Base-by-base conservation (phyloP, 805 yeast species). In the Kluyveromyces siamensis region DNA sequence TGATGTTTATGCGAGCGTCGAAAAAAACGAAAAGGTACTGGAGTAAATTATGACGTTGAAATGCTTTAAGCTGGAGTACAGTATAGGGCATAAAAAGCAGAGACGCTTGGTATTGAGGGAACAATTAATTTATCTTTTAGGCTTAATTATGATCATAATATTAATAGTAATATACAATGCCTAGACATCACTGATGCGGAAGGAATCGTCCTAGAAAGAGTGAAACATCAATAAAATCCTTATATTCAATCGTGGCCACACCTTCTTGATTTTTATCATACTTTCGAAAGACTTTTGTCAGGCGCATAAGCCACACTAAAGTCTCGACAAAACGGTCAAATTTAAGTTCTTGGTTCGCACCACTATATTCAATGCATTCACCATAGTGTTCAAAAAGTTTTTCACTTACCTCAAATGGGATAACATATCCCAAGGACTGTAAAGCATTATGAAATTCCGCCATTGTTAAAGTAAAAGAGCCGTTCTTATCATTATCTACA, bases 321-420 rank as follows among this genome's bases (percentile, higher is more conserved):
- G 86, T 75, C 61, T 87, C 95, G 25, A 87, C 88, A 66, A 87
- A 87, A 63, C 80, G 75, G 62, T 87, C 96, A 63, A 87, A 87
- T 50, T 84, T 80, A 65, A 87, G 61, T 50, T 68, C 72, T 46
- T 65, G 65, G 1, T 63, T 63, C 17, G 57, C 59, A 8, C 55
- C 53, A 30, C 54, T 53, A 18, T 59, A 58, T 39, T 62, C 61
- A 19, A 59, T 52, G 37, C 61, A 63, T 40, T 65, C 68, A 1
- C 67, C 60, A 54, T 61, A 65, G 38, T 62, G 67, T 42, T 65
- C 70, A 48, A 66, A 66, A n/a, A 66, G 48, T 35, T 62, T 63
- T 44, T 65, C 69, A 43, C 63, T 56, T 2, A 61, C 60, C 45
- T 63, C 69, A 41, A 61, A 60, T 4, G 70, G 69, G 27, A 66